phyloP scores from a whole-genome alignment of 129 eudicot species.

The Arctium minus region DNA sequence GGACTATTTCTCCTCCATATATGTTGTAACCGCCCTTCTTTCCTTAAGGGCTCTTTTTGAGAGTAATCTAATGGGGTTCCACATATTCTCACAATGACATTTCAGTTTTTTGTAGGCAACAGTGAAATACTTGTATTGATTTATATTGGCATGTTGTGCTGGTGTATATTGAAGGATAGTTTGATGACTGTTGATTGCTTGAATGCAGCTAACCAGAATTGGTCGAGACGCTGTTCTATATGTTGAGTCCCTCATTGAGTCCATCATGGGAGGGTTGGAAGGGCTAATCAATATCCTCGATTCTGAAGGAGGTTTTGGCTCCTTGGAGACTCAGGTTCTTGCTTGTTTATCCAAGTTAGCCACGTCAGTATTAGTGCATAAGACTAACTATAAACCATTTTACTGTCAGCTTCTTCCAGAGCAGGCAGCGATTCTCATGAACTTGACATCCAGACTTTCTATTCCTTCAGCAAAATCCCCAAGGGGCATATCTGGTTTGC shows the following conservation, averaged over 20 bases:
- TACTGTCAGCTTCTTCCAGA: slow-evolving; percentile 88
- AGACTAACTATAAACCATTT: slow-evolving; percentile 22
- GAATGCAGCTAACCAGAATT: slow-evolving; percentile 73
- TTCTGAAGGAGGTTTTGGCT: slow-evolving; percentile 99
- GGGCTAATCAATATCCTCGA: slow-evolving; percentile 95
- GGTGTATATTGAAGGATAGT: background rate
- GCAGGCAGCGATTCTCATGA: slow-evolving; percentile 94
- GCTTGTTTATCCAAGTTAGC: slow-evolving; percentile 16
- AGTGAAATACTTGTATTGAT: no score
- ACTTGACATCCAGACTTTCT: slow-evolving; percentile 72
- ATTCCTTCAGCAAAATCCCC: slow-evolving; percentile 78
- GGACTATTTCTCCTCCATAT: no score
- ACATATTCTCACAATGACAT: no score
- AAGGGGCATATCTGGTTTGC: slow-evolving; percentile 64
- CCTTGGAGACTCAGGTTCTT: slow-evolving; percentile 94
- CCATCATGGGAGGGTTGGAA: slow-evolving; percentile 99
- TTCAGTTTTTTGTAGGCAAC: background rate
- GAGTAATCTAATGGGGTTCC: no score
- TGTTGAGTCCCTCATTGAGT: slow-evolving; percentile 95
- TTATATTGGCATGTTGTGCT: background rate
- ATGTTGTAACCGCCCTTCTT: no score
- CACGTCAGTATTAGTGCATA: background rate
- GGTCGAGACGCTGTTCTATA: slow-evolving; percentile 98
- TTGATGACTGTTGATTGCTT: slow-evolving; percentile 26
- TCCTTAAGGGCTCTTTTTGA: no score